phyloP scores from a whole-genome alignment of 2,329 filamentous ascomycete genomes.

The Chaetothyriales sp. region DNA sequence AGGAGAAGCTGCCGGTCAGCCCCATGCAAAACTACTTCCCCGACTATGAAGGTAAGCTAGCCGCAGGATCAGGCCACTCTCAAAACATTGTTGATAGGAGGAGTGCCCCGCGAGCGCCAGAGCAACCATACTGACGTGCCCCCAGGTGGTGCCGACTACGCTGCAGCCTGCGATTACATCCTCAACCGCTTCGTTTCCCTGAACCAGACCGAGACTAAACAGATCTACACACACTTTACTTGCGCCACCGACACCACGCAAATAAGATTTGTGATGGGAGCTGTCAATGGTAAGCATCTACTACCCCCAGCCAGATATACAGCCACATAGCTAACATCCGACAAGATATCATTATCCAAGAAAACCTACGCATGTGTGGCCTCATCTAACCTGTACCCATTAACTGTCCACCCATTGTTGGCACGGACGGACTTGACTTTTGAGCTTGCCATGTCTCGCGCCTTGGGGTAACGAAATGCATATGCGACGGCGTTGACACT shows the following conservation, averaged over 20 bases:
- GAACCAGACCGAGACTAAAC: slow-evolving; percentile 98
- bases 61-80: too few species aligned
- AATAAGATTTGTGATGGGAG: slow-evolving; percentile 98
- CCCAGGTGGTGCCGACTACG: slow-evolving; percentile 78
- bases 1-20: slow-evolving; percentile 57
- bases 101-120: not conserved
- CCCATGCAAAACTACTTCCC: slow-evolving; percentile 66
- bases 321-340: slow-evolving; percentile 28
- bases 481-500: not conserved
- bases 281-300: slow-evolving; percentile 69
- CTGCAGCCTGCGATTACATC: slow-evolving; percentile 94
- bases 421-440: not conserved
- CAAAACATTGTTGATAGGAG: too few species aligned
- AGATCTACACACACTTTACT: slow-evolving; percentile 99
- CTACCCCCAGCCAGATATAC: not conserved
- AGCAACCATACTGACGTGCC: slow-evolving; percentile 13
- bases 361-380: slow-evolving; percentile 93
- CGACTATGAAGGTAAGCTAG: slow-evolving; percentile 51
- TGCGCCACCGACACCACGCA: slow-evolving; percentile 97
- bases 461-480: not conserved
- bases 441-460: not conserved
- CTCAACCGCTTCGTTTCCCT: slow-evolving; percentile 95
- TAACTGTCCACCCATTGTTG: not conserved
- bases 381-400: slow-evolving; percentile 48
- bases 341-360: slow-evolving; percentile 97